phyloP scores from a whole-genome alignment of 2,329 filamentous ascomycete genomes.

The Monosporascus sp. region DNA sequence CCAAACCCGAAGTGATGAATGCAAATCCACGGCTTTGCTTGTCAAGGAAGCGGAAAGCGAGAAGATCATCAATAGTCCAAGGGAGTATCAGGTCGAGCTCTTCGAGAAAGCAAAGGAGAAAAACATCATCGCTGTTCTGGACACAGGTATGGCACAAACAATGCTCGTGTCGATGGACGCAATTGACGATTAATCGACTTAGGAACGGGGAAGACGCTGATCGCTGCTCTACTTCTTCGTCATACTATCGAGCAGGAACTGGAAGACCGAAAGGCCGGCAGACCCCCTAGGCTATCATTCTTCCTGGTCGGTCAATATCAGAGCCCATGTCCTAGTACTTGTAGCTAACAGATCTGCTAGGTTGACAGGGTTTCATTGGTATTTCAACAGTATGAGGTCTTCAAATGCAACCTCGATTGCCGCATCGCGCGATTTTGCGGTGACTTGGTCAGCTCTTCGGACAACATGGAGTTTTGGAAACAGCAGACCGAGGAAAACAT shows the following conservation, averaged over 20 bases:
- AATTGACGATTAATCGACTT: conserved; percentile 6
- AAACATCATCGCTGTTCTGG: conserved; percentile 89
- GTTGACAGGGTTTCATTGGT: conserved; percentile 86
- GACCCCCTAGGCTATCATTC: conserved; percentile 65
- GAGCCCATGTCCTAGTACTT: neutral
- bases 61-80: conserved; percentile 67
- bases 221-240: conserved; percentile 78
- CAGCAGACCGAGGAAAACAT: conserved; percentile 58
- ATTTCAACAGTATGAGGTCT: conserved; percentile 80
- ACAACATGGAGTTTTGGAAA: conserved; percentile 42
- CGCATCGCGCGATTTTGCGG: conserved; percentile 71
- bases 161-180: neutral
- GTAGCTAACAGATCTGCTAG: conserved; percentile 28
- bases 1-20: conserved; percentile 11
- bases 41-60: conserved; percentile 32
- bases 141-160: conserved; percentile 57
- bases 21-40: conserved; percentile 27
- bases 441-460: conserved; percentile 45
- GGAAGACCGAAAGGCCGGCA: conserved; percentile 56
- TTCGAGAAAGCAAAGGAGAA: conserved; percentile 79
- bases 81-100: conserved; percentile 88
- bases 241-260: conserved; percentile 74
- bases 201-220: conserved; percentile 94
- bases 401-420: conserved; percentile 75
- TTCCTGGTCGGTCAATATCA: conserved; percentile 59